Evolutionary conservation across 73 alveolate species (phyloP).

Genomic region (Durusdinium trenchii): DNA sequence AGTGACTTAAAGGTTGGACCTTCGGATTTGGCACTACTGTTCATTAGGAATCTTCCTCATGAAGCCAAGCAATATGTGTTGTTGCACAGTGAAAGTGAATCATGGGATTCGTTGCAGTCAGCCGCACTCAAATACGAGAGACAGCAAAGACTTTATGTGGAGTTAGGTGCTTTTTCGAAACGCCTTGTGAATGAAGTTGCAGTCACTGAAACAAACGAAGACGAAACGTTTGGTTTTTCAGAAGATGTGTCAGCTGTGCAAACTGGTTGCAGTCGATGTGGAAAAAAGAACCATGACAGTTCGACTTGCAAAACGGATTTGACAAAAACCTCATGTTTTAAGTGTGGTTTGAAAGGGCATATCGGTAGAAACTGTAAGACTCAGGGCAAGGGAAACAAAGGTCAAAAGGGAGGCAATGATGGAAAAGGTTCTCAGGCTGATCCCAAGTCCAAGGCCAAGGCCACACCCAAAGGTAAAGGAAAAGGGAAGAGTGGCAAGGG

Average conservation of each 20-base stretch:
- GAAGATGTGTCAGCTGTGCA: background rate
- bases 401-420: background rate
- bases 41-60: slow-evolving; percentile 7
- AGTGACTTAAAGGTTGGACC: background rate
- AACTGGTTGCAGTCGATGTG: background rate
- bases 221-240: background rate
- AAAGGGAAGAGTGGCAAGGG: background rate
- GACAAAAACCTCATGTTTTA: background rate
- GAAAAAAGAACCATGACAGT: background rate
- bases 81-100: background rate
- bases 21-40: background rate
- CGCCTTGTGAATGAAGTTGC: background rate
- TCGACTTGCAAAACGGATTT: background rate
- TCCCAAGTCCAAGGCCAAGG: no score
- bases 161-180: background rate
- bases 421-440: no score
- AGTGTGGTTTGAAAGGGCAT: background rate
- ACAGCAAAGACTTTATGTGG: background rate
- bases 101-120: background rate
- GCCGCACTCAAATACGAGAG: slow-evolving; percentile 6
- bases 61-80: slow-evolving; percentile 5
- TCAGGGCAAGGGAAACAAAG: background rate
- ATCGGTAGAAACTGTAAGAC: background rate
- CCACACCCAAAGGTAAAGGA: no score
- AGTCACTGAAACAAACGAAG: background rate